Base-by-base conservation (phyloP, 495 filamentous ascomycete genomes). In the Aspergillus olivimuriae region DNA sequence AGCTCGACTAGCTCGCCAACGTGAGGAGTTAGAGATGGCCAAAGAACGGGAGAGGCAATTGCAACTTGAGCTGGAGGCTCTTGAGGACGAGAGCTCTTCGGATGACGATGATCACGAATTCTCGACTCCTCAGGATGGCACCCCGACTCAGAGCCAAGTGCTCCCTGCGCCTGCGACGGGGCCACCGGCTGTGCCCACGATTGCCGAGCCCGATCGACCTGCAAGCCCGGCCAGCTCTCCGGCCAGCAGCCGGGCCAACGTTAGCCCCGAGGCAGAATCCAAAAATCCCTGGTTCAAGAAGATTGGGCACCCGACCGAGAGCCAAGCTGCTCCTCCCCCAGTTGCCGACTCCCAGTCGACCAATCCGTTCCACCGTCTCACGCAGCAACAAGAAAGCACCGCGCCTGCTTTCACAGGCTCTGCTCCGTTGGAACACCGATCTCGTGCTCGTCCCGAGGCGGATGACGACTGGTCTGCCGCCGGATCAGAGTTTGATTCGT, bases 301-400 rank as follows among this genome's bases (percentile, higher is more conserved):
- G 40, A 73, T 85, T 51, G 70, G 65, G 15, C 77, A 81, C 53
- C 30, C 57, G 15, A 22, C 60, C 18, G 55, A 61, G 4, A 48
- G 36, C 24, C 55, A 41, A 21, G 18, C 35, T 34, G 55, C 64
- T 31, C 18, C 39, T 4, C 31, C 39, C 28, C 61, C 69, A 24
- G 46, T 58, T 22, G 57, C 71, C 19, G 77, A 81, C 38, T 67
- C 77, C 28, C 65, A 66, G 42, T 88, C 87, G 17, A 94, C 84
- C 24, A 98, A 98, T 55, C 92, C 92, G n/a, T 98, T 98, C 79
- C 88, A 92, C 64, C 86, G 89, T 35, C 72, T 95, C 35, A 76
- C 83, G 6, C 83, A 77, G 11, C 83, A 77, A 47, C 69, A 66
- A 46, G 66, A 69, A 21, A 50, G 52, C 14, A 34, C 51, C 31